Evolutionary conservation across 2,329 filamentous ascomycete genomes (phyloP), one percentile per base, ranked within the genome.

Genomic region (Sporothrix sp.): DNA sequence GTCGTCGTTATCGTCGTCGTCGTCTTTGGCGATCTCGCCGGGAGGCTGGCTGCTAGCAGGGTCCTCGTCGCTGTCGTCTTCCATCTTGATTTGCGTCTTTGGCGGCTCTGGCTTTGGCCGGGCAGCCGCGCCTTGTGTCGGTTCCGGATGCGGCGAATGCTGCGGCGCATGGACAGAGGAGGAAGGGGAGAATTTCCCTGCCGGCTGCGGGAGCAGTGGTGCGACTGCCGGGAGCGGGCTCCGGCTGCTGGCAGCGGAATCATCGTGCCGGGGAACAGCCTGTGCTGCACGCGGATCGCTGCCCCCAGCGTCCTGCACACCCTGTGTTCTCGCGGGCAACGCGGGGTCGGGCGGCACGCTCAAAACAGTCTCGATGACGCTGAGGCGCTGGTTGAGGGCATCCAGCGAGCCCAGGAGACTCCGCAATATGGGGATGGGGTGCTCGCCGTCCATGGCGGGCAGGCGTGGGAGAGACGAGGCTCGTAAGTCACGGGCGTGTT

Each of bases 341-440:
- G 45, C n/a, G 45, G 27, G 20, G 13, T 35, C 42, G 11, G 50
- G 50, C 13, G 50, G 50, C 8, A 55, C 20, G 13, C 38, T 52
- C 32, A 65, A 51, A 18, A 51, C 47, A 6, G 53, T 49, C 47
- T 65, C 62, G 53, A 65, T 62, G 27, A 61, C 57, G 39, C 42
- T 52, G 11, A 65, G 61, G 16, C 62, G 61, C 48, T 60, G 58
- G 52, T 64, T 61, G 47, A 65, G 63, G 14, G 60, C 56, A n/a
- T 54, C 49, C 44, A 65, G 57, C 20, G 61, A 57, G 52, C 57
- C 59, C n/a, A 65, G 46, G 37, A 65, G 53, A 6, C 50, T 38
- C n/a, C 40, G 51, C 33, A 57, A 39, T 16, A 57, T 54, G 9
- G 52, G 43, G 18, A 56, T 54, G 8, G 52, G 51, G 11, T 48